Evolutionary conservation across 1,284 basidiomycete genomes (phyloP).

Genomic region (Rhodotorula sp.): DNA sequence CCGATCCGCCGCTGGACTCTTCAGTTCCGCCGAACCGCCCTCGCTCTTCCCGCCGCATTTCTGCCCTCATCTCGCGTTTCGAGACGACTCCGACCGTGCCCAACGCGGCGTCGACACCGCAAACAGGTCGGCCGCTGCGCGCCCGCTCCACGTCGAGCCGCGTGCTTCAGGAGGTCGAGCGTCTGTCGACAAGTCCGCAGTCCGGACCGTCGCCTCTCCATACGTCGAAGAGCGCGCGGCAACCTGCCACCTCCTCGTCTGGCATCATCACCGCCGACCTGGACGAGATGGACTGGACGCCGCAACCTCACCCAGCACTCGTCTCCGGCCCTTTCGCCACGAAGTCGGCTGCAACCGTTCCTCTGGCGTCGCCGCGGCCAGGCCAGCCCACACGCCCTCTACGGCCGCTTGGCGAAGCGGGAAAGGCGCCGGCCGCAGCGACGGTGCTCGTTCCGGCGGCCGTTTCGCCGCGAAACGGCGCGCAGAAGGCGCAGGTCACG

Average conservation of each 20-base stretch:
- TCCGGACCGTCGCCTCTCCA: too few species aligned
- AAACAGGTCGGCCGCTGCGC: too few species aligned
- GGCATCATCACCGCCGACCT: neutral
- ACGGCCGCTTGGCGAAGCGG: neutral
- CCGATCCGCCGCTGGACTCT: too few species aligned
- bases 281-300: slow-evolving; percentile 10
- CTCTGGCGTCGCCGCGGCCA: neutral
- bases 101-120: neutral
- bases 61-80: slow-evolving; percentile 24
- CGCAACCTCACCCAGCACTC: neutral
- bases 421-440: neutral
- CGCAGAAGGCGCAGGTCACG: neutral
- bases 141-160: too few species aligned
- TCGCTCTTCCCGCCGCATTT: slow-evolving; percentile 8
- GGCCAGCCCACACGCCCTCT: neutral
- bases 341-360: neutral
- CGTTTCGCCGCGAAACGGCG: neutral
- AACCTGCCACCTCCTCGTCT: neutral
- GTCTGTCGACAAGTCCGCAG: neutral
- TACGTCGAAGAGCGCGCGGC: too few species aligned
- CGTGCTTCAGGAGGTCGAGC: neutral
- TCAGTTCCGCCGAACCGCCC: neutral
- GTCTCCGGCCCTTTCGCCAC: neutral
- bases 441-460: slow-evolving; percentile 5
- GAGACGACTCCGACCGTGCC: neutral